Base-by-base conservation (phyloP, 805 yeast species). In the Dipodascopsis uninucleata region DNA sequence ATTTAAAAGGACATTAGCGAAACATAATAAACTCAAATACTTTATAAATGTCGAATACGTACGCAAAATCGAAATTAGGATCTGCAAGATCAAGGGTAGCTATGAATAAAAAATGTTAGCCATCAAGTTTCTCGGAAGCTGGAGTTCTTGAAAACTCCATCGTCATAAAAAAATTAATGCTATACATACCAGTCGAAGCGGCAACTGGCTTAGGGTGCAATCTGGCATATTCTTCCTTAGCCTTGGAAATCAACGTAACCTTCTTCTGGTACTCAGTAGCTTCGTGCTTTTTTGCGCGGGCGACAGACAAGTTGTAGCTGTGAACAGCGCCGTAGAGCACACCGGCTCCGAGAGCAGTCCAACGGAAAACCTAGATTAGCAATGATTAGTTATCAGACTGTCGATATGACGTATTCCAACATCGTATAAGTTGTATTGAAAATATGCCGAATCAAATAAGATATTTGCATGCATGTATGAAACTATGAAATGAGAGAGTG, bases 271-370 rank as follows among this genome's bases (percentile, higher is more conserved):
- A 85, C 47, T 77, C 79, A 33, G 70, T 71, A 43, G 71, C 70
- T 60, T 79, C 85, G 43, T 73, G 77, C 61, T 76, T 71, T 64
- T 75, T 74, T 36, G 66, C 70, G 49, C 82, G 88, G 44, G 74
- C 73, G 20, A 77, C 60, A 60, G 81, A 79, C 60, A 87, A 75
- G 42, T 74, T 67, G 63, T 77, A 71, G 69, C 94, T 85, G 75
- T 87, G 95, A 67, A 76, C 76, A 55, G 87, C 85, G 59, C 98
- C 98, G 71, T 85, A 86, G 52, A 78, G 75, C 47, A 89, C 72
- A 68, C 98, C 98, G 58, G 86, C 78, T 43, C 85, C 90, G 58
- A 90, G 77, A 43, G 94, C 82, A 58, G 95, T 74, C 81, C 93
- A 90, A 81, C 97, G 86, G 64, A 89, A 78, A 63, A 89, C 88